A percentile compares a stretch with the other conserved stretches of the same genome.
Evolutionary conservation across 495 filamentous ascomycete species (phyloP).

Genomic region (Penicillium flavigenum): DNA sequence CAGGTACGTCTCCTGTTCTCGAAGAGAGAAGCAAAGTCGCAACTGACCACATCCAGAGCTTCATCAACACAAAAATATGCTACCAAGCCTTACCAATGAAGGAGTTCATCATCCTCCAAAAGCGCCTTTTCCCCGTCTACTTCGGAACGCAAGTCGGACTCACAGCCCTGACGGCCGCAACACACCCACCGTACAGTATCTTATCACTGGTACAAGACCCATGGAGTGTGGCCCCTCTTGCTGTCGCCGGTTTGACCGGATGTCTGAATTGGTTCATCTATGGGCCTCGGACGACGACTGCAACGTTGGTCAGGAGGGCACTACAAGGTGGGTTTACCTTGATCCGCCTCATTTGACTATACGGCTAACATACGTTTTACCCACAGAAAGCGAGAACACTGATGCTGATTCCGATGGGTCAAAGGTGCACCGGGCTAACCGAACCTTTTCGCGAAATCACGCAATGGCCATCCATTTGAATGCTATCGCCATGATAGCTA

Average conservation of each 20-base stretch:
- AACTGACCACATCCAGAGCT: slow-evolving; percentile 33
- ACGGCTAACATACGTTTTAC: background rate
- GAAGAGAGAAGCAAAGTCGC: background rate
- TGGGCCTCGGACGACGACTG: slow-evolving; percentile 46
- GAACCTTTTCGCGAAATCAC: slow-evolving; percentile 48
- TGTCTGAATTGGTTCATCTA: slow-evolving; percentile 48
- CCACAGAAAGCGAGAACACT: slow-evolving; percentile 22
- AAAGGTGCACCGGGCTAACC: slow-evolving; percentile 42
- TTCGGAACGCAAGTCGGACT: slow-evolving; percentile 48
- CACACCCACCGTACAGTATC: slow-evolving; percentile 45
- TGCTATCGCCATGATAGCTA: slow-evolving; percentile 48
- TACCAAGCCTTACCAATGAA: slow-evolving; percentile 46
- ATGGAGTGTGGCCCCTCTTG: slow-evolving; percentile 39
- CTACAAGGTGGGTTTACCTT: slow-evolving; percentile 37
- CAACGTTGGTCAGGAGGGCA: slow-evolving; percentile 44
- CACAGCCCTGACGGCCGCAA: slow-evolving; percentile 43
- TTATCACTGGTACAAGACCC: slow-evolving; percentile 34
- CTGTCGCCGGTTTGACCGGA: slow-evolving; percentile 38
- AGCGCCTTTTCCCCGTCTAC: slow-evolving; percentile 55
- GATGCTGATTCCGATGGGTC: slow-evolving; percentile 13
- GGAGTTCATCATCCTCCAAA: slow-evolving; percentile 52
- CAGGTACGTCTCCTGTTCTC: slow-evolving; percentile 29
- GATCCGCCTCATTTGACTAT: background rate
- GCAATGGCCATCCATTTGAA: slow-evolving; percentile 59
- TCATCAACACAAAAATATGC: slow-evolving; percentile 53